Evolutionary conservation across 371 early-diverging fungal species (phyloP), one percentile per base, ranked within the genome.

Genomic region (Dentiscutata heterogama): DNA sequence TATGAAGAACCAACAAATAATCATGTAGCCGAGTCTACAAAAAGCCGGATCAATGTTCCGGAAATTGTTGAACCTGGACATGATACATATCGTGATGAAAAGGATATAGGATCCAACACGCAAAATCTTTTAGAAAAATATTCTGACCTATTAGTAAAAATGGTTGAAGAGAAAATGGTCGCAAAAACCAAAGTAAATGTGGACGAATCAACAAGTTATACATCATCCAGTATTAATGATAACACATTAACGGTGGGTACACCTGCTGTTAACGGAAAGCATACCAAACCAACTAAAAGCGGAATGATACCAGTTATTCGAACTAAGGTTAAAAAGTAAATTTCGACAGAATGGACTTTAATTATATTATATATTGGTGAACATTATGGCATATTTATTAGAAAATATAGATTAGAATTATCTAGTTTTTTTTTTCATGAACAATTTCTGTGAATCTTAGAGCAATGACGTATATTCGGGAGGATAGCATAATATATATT

Each of bases 81-180:
- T 35, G 39, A 76, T 22, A 50, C 4, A 13, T 27, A 64, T 22
- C 20, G 35, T 42, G 76, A 76, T 35, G 76, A 74, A 31, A 58
- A 35, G 4, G 74, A 74, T 54, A 13, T 27, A 22, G 76, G 60
- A 39, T 76, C 76, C 3, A 76, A 60, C 11, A 65, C 65, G 13
- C 73, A 80, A 25, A 51, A 64, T 31, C 35, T 82, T 25, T 68
- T 82, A 54, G 82, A 73, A 75, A 72, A 75, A 29, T 82, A 82
- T 46, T 82, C 82, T 2, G 82, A 82, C n/a, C 11, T 61, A 51
- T 64, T 82, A 25, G 76, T 82, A 20, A 58, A 72, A 61, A 82
- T 75, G 72, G 82, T 82, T 13, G 54, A 82, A 61, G 73, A 73
- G 18, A 82, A 82, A 50, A 42, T 82, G 29, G 29, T n/a, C 0